Evolutionary conservation across 78 protist species (phyloP), one percentile per base, ranked within the genome.

Genomic region (Paratrimastix pyriformis): DNA sequence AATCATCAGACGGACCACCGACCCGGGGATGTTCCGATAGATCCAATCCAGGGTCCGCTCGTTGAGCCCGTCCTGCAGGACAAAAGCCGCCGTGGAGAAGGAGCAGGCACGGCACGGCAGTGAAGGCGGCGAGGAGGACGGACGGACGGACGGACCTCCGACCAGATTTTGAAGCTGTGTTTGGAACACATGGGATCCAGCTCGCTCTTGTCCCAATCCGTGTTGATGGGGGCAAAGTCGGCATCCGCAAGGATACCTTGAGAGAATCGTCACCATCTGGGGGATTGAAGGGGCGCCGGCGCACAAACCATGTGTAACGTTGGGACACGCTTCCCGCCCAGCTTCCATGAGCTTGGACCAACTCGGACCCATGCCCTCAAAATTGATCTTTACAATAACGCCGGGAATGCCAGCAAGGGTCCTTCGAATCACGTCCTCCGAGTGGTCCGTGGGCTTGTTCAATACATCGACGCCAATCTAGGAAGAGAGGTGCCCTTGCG

Each of bases 21-120:
- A 66, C n/a, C 79, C 79, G 0, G 68, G 68, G 7, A 75, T 3
- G 70, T 75, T 75, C 35, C 79, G 79, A 26, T 75, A 75, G 64
- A 75, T 75, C 79, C 79, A 75, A 35, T 75, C 79, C 71, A 75
- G 55, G 50, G 48, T 73, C 42, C 77, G 77, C 13, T 40, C 58
- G 3, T 57, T 50, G 5, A 45, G 39, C 7, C 77, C 58, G 48
- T 73, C 11, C 11, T 11, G 30, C 50, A 35, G 26, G 7, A 45
- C n/a, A 45, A 7, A 11, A 7, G n/a, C 52, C 52, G n/a, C 52
- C 52, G 52, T 45, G 52, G 11, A 7, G 52, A 7, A 45, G n/a
- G 11, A 11, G 7, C 7, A 45, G 11, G 62, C 62, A 21, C 9
- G 15, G 9, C 37, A 4, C 9, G 37, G 29, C 62, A 11, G 15